phyloP scores from a whole-genome alignment of 2,329 filamentous ascomycete genomes.

The Diaporthe vaccinii region DNA sequence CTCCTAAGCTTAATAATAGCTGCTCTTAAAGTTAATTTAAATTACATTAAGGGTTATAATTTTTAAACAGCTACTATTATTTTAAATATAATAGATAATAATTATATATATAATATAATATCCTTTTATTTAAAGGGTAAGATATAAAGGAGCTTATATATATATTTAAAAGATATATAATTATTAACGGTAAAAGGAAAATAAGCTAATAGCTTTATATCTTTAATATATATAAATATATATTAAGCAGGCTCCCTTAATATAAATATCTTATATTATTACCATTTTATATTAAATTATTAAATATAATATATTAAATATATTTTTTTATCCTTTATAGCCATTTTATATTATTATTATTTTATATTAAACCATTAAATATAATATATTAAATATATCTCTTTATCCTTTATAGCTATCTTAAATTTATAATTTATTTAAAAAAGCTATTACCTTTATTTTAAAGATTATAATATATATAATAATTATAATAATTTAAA shows the following conservation, averaged over 20 bases:
- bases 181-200: not conserved
- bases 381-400: not conserved
- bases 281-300: too few species aligned
- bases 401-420: not conserved
- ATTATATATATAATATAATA: not conserved
- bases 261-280: too few species aligned
- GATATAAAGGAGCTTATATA: not conserved
- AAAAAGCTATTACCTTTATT: not conserved
- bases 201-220: not conserved
- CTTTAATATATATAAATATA: not conserved
- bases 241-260: not conserved
- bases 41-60: too few species aligned
- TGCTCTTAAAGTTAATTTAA: too few species aligned
- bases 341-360: not conserved
- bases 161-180: not conserved
- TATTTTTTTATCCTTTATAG: not conserved
- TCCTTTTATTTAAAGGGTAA: not conserved
- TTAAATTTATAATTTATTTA: not conserved
- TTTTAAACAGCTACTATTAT: too few species aligned
- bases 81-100: too few species aligned
- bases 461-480: not conserved
- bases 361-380: not conserved
- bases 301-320: too few species aligned
- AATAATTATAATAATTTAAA: not conserved
- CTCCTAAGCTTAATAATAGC: too few species aligned